phyloP scores from a whole-genome alignment of 441 rosid species.

The Populus tomentosa region DNA sequence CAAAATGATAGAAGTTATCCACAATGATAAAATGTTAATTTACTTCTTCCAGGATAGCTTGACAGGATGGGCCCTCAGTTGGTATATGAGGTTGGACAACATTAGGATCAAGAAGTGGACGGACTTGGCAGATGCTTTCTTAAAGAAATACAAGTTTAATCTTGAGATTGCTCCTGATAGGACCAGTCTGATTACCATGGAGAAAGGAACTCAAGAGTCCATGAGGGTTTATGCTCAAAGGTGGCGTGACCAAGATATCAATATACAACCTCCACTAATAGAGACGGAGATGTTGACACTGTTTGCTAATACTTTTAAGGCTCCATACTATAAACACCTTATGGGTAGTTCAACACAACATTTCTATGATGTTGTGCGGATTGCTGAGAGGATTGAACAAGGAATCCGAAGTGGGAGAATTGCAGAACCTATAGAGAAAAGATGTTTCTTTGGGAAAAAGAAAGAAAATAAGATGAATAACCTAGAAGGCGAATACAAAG shows the following conservation, averaged over 20 bases:
- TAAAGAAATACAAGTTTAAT: not conserved
- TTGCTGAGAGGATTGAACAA: not conserved
- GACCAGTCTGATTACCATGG: not conserved
- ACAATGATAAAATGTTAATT: not conserved
- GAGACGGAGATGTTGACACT: not conserved
- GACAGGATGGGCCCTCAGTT: not conserved
- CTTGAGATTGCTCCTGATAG: not conserved
- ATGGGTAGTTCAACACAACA: not conserved
- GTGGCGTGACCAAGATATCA: not conserved
- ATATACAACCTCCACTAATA: not conserved
- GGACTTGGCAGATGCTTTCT: not conserved
- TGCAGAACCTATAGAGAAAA: fast-evolving
- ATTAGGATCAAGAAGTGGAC: not conserved
- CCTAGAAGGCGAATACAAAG: fast-evolving
- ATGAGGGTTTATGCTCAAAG: not conserved
- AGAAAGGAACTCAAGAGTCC: not conserved
- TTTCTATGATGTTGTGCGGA: not conserved
- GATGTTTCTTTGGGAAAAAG: fast-evolving
- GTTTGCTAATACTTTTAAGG: not conserved
- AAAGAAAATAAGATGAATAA: not conserved
- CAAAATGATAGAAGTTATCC: not conserved
- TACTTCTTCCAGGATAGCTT: not conserved
- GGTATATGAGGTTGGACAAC: not conserved
- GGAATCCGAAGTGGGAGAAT: not conserved
- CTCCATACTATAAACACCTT: not conserved